A percentile compares a stretch with the other conserved stretches of the same genome.
phyloP scores from a whole-genome alignment of 1,284 basidiomycete genomes.

The Sporisorium reilianum region DNA sequence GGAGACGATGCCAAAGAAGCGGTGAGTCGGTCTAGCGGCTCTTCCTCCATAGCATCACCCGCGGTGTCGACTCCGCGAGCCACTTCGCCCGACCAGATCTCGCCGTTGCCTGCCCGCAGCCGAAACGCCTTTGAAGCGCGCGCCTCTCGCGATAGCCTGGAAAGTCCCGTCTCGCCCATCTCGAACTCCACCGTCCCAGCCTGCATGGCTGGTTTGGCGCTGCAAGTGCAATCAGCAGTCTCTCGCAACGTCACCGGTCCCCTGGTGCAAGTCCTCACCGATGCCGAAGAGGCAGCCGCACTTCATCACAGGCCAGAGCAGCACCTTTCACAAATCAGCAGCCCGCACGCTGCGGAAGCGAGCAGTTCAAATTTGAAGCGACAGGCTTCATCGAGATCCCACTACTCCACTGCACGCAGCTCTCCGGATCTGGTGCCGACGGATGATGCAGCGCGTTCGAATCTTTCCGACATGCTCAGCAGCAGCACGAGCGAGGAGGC shows the following conservation, averaged over 20 bases:
- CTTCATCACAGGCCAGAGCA: slow-evolving; percentile 14
- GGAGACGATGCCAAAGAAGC: slow-evolving; percentile 5
- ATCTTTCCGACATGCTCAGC: slow-evolving; percentile 9
- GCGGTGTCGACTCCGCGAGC: slow-evolving; percentile 38
- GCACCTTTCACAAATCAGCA: not conserved
- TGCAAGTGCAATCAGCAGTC: slow-evolving; percentile 47
- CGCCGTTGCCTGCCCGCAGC: slow-evolving; percentile 7
- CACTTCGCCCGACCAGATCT: slow-evolving; percentile 24
- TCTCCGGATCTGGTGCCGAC: slow-evolving; percentile 22
- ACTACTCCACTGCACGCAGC: slow-evolving; percentile 33
- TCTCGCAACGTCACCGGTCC: slow-evolving; percentile 46
- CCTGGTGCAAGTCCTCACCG: slow-evolving; percentile 39
- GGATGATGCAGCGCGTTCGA: slow-evolving; percentile 1
- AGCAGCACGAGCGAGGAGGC: slow-evolving; percentile 21
- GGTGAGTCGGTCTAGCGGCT: slow-evolving; percentile 16
- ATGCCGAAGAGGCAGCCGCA: slow-evolving; percentile 28
- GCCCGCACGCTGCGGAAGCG: not conserved
- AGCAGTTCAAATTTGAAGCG: slow-evolving; percentile 8
- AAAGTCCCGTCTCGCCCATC: slow-evolving; percentile 3
- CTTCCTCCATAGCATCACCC: slow-evolving; percentile 34
- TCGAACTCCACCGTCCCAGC: slow-evolving; percentile 25
- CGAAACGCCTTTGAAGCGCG: slow-evolving; percentile 11
- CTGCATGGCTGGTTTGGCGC: slow-evolving; percentile 33
- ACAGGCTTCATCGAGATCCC: slow-evolving; percentile 17
- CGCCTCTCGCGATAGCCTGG: slow-evolving; percentile 16